Evolutionary conservation across 2,329 filamentous ascomycete species (phyloP), one percentile per base, ranked within the genome.

Genomic region (Cladosporium sp.): DNA sequence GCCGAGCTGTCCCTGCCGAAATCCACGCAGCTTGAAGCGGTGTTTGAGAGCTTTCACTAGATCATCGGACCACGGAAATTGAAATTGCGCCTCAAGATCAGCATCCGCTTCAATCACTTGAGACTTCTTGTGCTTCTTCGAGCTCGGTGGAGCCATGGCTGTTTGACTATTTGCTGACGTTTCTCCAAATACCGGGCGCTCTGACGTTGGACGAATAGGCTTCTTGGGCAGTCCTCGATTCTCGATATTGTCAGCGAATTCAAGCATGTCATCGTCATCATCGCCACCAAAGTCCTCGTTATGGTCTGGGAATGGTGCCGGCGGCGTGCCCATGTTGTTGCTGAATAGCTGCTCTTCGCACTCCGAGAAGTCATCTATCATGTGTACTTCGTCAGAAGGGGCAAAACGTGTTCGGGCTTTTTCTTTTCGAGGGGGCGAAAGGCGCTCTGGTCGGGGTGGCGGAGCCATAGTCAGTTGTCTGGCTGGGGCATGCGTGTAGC

Each of bases 1-100:
- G 73, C 97, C 90, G 1, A 97, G 80, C 70, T 99, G 94, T 69
- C 97, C 94, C 55, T 87, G 85, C 28, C 95, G 86, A 69, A 99
- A 99, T 0, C 90, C 90, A 55, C 83, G 84, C 71, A 99, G 86
- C 61, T 87, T 83, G 68, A 99, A 99, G 3, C 86, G 82, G 65
- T 93, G 86, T 67, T 88, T 90, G 62, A 99, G 76, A n/a, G 86
- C 89, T 55, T 78, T 81, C 63, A 87, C 88, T 22, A 99, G 89
- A 65, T 97, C 92, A 42, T 83, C 79, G 15, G 92, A 97, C 94
- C 95, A 99, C 4, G 85, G 79, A 66, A 87, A 80, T 6, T 56
- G 55, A 59, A 70, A 69, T 13, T 68, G 60, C 37, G 60, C 61
- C 36, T 68, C 61, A 10, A 62, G 44, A 25, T 68, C 65, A 15